A percentile compares a stretch with the other conserved stretches of the same genome.
These are phyloP conservation scores for Hymenochaete sp. DNA, from an alignment of 1,284 basidiomycete genomes.

Conservation along the genomic window DNA sequence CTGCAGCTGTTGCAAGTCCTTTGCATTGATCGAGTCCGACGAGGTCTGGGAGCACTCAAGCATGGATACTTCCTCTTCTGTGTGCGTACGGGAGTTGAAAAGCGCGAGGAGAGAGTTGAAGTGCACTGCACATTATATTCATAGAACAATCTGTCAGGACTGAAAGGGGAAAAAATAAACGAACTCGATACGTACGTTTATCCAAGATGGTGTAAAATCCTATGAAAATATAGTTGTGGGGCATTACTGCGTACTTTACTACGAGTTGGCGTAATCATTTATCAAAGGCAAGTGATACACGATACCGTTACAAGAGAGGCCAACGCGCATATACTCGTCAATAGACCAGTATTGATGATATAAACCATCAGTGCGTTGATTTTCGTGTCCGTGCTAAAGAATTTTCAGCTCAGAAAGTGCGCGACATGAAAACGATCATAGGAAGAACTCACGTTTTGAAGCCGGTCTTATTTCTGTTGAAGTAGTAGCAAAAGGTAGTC, in stretches of 20 bases:
- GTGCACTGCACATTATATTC: constrained; percentile 10
- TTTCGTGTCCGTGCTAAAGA: constrained; percentile 8
- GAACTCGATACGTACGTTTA: constrained; percentile 17
- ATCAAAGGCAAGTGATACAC: no score
- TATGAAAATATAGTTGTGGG: constrained; percentile 22
- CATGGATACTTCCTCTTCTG: constrained; percentile 1
- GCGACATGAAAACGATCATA: not conserved
- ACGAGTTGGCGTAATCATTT: no score
- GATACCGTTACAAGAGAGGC: constrained; percentile 3
- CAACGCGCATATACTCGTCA: constrained; percentile 12
- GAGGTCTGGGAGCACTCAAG: not conserved
- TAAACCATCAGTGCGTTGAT: constrained; percentile 13
- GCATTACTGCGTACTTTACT: constrained; percentile 22
- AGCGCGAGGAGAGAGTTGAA: not conserved
- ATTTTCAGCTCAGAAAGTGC: not conserved
- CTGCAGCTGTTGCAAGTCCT: constrained; percentile 1
- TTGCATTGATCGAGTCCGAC: not conserved
- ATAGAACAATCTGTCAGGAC: constrained; percentile 12
- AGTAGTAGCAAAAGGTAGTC: constrained; percentile 10
- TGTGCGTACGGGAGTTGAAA: not conserved
- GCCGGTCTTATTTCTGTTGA: constrained; percentile 8
- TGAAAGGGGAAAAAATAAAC: not conserved
- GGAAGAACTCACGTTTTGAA: constrained; percentile 8
- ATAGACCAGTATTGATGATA: constrained; percentile 14
- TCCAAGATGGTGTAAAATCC: constrained; percentile 22